Base-by-base conservation (phyloP, 768 basidiomycete species). In the Lentinula raphanica region DNA sequence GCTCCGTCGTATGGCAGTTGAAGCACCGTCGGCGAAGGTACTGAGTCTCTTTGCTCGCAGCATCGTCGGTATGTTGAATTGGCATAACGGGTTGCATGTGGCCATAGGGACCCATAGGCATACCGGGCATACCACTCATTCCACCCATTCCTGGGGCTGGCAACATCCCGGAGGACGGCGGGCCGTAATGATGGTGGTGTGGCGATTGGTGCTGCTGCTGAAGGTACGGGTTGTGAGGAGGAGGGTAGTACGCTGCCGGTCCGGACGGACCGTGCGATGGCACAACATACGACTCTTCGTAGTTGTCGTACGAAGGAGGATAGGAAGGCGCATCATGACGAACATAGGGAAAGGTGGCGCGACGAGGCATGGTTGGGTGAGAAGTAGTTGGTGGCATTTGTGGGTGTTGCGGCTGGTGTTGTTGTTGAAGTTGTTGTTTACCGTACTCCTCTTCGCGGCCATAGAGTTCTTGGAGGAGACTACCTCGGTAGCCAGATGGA, bases 1-100 rank as follows among this genome's bases (percentile, higher is more conserved):
- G 92, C 68, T 94, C 92, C 1, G 92, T 94, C 19, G 92, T 92
- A 68, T 92, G 91, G 74, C 92, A 94, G 73, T 94, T 94, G 79
- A 88, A 90, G 74, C 92, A 94, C 8, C 90, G 80, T 38, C 92
- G 80, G 23, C 92, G 88, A 57, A 94, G 86, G 68, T 91, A 92
- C 73, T 94, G 92, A 0, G 92, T 94, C 70, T 94, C 92, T 72
- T 94, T 94, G 42, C 86, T 88, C 1, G 90, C 88, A 13, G 92
- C 92, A 67, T 94, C 92, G 73, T 94, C 92, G 0, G 92, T 94
- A 74, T 93, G 89, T 70, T 91, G 90, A 6, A 93, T 87, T 56
- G 84, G 83, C 35, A 91, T 77, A 27, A 23, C 19, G 12, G 77
- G 56, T 2, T 58, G 48, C 28, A 56, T 27, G 19, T 73, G 68